Evolutionary conservation across 371 early-diverging fungal species (phyloP).

Genomic region (Nematocida sp.): DNA sequence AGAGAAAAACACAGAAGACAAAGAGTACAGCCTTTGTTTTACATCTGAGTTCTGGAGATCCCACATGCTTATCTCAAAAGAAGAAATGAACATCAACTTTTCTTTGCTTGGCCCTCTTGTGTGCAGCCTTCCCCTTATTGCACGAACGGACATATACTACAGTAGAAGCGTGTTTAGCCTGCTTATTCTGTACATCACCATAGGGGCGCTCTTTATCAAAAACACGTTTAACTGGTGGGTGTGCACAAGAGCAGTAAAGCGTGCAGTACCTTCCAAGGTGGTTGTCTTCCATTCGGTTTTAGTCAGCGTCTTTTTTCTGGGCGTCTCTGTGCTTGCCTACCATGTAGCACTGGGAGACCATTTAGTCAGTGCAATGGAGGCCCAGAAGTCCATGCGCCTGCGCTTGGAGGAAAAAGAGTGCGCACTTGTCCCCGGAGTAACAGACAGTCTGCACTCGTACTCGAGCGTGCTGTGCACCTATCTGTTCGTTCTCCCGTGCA

Average conservation of each 20-base stretch:
- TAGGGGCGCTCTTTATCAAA: not conserved
- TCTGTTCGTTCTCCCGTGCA: not conserved
- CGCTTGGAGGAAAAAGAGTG: not conserved
- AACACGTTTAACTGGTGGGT: not conserved
- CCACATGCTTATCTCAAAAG: not conserved
- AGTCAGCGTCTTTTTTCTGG: not conserved
- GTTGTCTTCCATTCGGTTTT: not conserved
- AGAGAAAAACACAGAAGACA: too few species aligned
- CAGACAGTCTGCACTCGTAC: not conserved
- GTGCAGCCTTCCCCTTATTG: not conserved
- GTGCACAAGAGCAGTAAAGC: not conserved
- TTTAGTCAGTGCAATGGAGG: not conserved
- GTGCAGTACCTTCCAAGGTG: not conserved
- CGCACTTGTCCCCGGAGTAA: not conserved
- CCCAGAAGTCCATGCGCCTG: not conserved
- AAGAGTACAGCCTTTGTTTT: constrained; percentile 1
- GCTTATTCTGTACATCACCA: not conserved
- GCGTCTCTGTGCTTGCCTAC: not conserved
- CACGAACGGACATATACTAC: not conserved
- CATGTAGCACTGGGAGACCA: not conserved
- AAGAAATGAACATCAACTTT: not conserved
- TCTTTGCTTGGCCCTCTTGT: not conserved
- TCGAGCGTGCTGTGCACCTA: not conserved
- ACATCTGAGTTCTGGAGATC: constrained; percentile 44
- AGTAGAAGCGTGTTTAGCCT: not conserved